Evolutionary conservation across 768 basidiomycete species (phyloP).

Genomic region (Serendipita indica): DNA sequence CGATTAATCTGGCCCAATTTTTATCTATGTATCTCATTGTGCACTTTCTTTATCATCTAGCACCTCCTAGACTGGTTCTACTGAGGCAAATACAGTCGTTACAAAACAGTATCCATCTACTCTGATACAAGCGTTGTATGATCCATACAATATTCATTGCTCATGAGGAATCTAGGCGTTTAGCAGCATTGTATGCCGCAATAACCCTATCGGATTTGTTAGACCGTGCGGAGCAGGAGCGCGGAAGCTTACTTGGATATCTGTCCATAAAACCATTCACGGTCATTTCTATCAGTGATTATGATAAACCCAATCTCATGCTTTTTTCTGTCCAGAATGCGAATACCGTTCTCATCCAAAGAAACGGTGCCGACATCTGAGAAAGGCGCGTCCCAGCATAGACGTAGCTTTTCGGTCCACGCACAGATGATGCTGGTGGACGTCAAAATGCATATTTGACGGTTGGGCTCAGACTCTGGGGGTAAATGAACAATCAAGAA

Average conservation of each 20-base stretch:
- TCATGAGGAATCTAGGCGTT: not conserved
- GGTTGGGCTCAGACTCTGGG: constrained; percentile 11
- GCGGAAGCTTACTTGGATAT: constrained; percentile 23
- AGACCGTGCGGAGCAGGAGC: not conserved
- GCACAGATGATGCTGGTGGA: constrained; percentile 66
- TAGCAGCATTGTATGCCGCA: constrained; percentile 1
- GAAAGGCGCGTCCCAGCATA: constrained; percentile 88
- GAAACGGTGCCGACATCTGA: constrained; percentile 74
- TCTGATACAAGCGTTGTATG: not conserved
- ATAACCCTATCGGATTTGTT: not conserved
- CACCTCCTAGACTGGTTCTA: not conserved
- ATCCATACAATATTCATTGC: not conserved
- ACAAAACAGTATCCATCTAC: too few species aligned
- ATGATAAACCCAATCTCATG: constrained; percentile 29
- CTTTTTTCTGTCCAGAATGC: constrained; percentile 52
- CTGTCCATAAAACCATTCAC: constrained; percentile 27
- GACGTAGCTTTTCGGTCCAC: constrained; percentile 66
- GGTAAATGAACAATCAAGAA: too few species aligned
- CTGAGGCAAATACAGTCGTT: not conserved
- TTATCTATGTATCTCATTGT: not conserved
- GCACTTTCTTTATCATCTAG: not conserved
- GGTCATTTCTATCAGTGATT: constrained; percentile 22
- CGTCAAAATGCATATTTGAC: constrained; percentile 33
- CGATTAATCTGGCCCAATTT: not conserved
- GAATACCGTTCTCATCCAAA: constrained; percentile 81